Conservation (phyloP, 768 basidiomycete genomes). For the Podaxis sp. region DNA sequence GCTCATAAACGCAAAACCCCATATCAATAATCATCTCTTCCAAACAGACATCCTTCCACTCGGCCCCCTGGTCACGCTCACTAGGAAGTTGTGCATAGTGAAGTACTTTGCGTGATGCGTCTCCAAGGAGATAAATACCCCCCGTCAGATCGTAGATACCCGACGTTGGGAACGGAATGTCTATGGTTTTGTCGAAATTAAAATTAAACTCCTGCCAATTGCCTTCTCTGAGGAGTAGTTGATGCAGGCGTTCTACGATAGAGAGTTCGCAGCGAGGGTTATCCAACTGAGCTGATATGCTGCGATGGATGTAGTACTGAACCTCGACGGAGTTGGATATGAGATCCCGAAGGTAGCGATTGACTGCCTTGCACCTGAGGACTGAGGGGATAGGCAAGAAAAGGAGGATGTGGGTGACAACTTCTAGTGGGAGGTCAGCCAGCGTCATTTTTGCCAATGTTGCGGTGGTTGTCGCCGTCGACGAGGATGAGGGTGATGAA, state of each 20-base stretch:
- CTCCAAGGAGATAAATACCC: constrained; percentile 36
- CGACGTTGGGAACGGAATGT: constrained; percentile 23
- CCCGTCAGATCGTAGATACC: constrained; percentile 41
- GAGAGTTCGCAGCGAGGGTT: constrained; percentile 10
- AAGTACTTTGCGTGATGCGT: constrained; percentile 21
- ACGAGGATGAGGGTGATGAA: neutral
- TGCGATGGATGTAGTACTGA: constrained; percentile 8
- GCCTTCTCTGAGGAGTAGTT: constrained; percentile 5
- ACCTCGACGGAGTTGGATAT: constrained; percentile 7
- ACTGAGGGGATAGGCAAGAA: neutral
- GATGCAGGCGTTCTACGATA: neutral
- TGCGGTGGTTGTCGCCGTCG: neutral
- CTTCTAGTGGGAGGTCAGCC: constrained; percentile 22
- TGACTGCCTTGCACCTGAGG: neutral
- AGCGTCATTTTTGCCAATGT: constrained; percentile 9
- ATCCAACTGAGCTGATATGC: constrained; percentile 8
- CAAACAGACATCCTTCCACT: constrained; percentile 27
- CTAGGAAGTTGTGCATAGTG: constrained; percentile 31
- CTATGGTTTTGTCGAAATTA: constrained; percentile 21
- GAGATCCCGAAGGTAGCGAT: neutral
- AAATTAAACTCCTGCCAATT: constrained; percentile 24
- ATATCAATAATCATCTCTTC: constrained; percentile 34
- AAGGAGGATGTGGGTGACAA: constrained; percentile 1
- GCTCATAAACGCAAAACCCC: constrained; percentile 37
- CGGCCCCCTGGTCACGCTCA: constrained; percentile 16